Percentiles rank a stretch among this genome's conserved stretches.
Evolutionary conservation across 139 green algal genomes (phyloP).

Genomic region (Tetradesmus obliquus): DNA sequence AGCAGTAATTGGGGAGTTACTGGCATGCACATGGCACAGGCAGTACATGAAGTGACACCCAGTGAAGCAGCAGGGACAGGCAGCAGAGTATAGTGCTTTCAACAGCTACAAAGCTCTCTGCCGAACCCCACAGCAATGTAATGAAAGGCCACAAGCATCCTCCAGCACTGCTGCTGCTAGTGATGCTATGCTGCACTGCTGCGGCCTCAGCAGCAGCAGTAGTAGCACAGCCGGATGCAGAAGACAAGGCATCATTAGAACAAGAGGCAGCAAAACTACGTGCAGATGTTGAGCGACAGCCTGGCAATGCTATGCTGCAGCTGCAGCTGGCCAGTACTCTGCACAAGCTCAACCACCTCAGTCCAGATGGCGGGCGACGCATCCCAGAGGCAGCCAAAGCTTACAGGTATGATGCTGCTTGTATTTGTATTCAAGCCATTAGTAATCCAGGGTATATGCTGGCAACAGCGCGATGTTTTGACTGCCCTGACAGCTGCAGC

Average conservation of each 20-base stretch:
- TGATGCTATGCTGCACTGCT: neutral
- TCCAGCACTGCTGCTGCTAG: neutral
- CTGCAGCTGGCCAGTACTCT: constrained; percentile 56
- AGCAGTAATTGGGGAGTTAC: neutral
- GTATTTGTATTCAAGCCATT: too few relatives aligned
- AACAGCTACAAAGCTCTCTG: neutral
- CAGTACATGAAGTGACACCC: neutral
- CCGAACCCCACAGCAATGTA: neutral
- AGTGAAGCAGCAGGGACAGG: neutral
- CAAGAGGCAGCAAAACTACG: neutral
- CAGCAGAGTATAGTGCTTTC: neutral
- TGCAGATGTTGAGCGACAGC: neutral
- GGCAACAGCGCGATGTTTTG: too few relatives aligned
- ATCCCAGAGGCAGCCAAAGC: constrained; percentile 63
- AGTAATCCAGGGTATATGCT: too few relatives aligned
- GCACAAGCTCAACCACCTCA: constrained; percentile 65
- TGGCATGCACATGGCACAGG: neutral
- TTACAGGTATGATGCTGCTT: constrained; percentile 56
- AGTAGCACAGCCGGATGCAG: neutral
- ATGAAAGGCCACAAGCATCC: neutral
- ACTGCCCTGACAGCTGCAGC: too few relatives aligned
- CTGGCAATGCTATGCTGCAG: neutral
- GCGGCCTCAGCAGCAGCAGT: neutral
- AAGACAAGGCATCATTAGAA: constrained; percentile 1
- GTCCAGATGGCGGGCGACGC: constrained; percentile 65